Evolutionary conservation across 352 stramenopile genomes (phyloP).

Genomic region (Phytophthora colocasiae): DNA sequence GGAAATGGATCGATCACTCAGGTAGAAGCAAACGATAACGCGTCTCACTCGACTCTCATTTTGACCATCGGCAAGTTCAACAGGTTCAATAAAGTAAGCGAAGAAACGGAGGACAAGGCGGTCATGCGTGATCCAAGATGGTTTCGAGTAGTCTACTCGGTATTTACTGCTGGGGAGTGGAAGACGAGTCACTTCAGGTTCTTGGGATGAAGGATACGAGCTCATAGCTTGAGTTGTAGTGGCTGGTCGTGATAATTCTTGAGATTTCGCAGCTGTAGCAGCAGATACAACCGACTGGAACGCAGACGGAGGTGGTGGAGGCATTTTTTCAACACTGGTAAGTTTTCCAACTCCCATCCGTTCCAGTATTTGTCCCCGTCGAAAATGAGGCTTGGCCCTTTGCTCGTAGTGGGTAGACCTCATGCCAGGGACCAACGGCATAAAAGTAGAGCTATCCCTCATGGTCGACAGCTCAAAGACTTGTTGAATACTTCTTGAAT

Average conservation of each 20-base stretch:
- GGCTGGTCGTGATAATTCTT: constrained; percentile 6
- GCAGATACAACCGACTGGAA: constrained; percentile 19
- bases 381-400: constrained; percentile 57
- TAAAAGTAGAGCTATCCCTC: constrained; percentile 22
- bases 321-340: constrained; percentile 22
- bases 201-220: constrained; percentile 17
- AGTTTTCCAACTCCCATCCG: constrained; percentile 66
- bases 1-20: constrained; percentile 84
- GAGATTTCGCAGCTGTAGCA: constrained; percentile 16
- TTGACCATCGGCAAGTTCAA: constrained; percentile 24
- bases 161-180: constrained; percentile 49
- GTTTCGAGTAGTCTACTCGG: constrained; percentile 50
- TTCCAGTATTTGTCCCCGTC: constrained; percentile 67
- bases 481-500: constrained; percentile 22
- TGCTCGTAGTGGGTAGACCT: constrained; percentile 60
- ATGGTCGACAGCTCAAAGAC: constrained; percentile 12
- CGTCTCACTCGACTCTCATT: constrained; percentile 48
- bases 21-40: constrained; percentile 84
- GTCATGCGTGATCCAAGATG: constrained; percentile 75
- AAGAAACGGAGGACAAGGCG: constrained; percentile 92
- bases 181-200: constrained; percentile 21
- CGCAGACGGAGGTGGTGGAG: not conserved
- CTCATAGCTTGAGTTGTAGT: constrained; percentile 14
- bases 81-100: constrained; percentile 78
- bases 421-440: constrained; percentile 64